These are phyloP conservation scores for Paspalum notatum DNA, from an alignment of 176 grass and related monocot genomes.

Conservation along the genomic window DNA sequence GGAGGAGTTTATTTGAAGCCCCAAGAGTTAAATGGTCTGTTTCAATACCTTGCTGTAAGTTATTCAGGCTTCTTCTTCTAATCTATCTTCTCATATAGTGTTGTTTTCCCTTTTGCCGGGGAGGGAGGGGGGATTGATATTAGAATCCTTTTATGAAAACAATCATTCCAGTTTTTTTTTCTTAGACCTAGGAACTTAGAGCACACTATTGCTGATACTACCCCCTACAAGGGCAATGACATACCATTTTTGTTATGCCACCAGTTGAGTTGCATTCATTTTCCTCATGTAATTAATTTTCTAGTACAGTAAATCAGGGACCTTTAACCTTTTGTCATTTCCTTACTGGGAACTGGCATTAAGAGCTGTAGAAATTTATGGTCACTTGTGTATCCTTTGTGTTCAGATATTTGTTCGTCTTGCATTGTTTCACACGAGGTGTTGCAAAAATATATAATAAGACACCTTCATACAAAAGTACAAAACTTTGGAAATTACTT, in stretches of 20 bases:
- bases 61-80: not conserved
- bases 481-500: not conserved
- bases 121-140: not conserved
- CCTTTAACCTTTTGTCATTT: not conserved
- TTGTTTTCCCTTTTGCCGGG: not conserved
- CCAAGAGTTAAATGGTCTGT: conserved; percentile 79
- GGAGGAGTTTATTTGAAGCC: conserved; percentile 97
- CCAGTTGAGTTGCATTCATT: not conserved
- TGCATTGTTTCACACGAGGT: not conserved
- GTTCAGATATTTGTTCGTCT: not conserved
- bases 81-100: conserved; percentile 7
- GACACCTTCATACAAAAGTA: not conserved
- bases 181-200: not conserved
- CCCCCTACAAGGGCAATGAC: conserved; percentile 4
- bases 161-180: too few relatives aligned
- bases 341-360: not conserved
- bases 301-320: conserved; percentile 9
- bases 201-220: not conserved
- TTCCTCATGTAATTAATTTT: not conserved
- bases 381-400: not conserved
- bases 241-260: not conserved
- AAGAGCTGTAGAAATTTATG: not conserved
- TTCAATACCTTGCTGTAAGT: conserved; percentile 88
- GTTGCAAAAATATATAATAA: not conserved
- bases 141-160: not conserved